A percentile compares a stretch with the other conserved stretches of the same genome.
phyloP scores from a whole-genome alignment of 768 basidiomycete species.

The Serendipita sp. region DNA sequence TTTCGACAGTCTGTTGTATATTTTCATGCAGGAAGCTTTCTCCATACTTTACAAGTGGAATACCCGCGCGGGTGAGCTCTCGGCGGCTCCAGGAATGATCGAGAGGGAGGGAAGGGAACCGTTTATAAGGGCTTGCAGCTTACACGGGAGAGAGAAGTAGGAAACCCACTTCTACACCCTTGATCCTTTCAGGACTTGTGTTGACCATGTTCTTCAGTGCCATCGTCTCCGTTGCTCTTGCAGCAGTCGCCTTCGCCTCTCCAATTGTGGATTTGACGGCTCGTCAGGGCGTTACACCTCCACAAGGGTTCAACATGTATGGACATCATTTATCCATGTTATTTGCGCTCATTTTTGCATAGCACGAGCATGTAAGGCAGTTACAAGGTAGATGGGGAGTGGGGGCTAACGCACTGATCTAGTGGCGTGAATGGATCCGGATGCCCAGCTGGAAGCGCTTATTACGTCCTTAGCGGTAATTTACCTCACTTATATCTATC shows the following conservation, averaged over 20 bases:
- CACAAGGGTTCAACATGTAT: neutral
- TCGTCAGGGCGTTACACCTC: neutral
- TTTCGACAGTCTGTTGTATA: too few relatives aligned
- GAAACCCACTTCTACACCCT: too few relatives aligned
- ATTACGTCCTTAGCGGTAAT: neutral
- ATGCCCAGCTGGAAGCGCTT: neutral
- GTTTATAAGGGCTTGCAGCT: too few relatives aligned
- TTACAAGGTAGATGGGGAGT: neutral
- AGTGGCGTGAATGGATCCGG: neutral
- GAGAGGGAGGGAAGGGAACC: neutral
- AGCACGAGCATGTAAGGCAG: conserved; percentile 1
- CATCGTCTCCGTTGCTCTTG: neutral
- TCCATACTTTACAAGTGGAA: neutral
- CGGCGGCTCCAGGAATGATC: neutral
- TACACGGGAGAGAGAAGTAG: too few relatives aligned
- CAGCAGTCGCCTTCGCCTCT: neutral
- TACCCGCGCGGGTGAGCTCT: neutral
- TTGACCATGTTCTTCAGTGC: neutral
- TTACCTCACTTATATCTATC: neutral
- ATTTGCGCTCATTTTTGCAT: neutral
- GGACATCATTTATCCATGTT: neutral
- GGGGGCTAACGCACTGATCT: neutral
- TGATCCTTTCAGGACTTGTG: too few relatives aligned
- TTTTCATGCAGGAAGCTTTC: neutral
- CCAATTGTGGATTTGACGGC: neutral